Conservation (phyloP, 2,329 filamentous ascomycete species). For the Pyricularia sp. region DNA sequence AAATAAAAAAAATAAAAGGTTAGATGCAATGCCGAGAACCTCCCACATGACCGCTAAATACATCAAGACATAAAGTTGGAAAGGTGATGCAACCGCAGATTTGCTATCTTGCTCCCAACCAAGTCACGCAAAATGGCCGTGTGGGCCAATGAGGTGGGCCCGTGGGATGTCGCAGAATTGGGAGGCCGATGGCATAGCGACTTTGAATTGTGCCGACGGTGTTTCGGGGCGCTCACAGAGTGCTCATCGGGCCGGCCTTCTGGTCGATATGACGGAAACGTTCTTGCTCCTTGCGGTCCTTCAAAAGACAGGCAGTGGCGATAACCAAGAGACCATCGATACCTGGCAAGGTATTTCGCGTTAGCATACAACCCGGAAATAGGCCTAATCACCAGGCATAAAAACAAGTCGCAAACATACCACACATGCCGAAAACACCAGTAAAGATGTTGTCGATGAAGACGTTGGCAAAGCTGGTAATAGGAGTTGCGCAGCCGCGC, state of each 20-base stretch:
- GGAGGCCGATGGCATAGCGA: background rate
- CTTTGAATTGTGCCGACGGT: background rate
- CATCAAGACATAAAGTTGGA: background rate
- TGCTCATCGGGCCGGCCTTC: slow-evolving; percentile 45
- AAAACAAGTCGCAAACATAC: slow-evolving; percentile 13
- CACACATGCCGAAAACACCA: slow-evolving; percentile 66
- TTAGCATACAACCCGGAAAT: slow-evolving; percentile 6
- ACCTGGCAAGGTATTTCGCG: slow-evolving; percentile 13
- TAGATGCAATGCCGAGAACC: background rate
- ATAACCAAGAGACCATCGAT: slow-evolving; percentile 57
- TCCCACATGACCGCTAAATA: background rate
- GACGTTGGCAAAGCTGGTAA: slow-evolving; percentile 55
- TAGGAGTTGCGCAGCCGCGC: slow-evolving; percentile 54
- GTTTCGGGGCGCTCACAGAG: background rate
- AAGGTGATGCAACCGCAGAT: background rate
- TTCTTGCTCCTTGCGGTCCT: slow-evolving; percentile 68
- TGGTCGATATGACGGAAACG: slow-evolving; percentile 71
- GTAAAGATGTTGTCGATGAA: slow-evolving; percentile 70
- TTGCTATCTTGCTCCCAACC: background rate
- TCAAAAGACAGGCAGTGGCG: slow-evolving; percentile 61
- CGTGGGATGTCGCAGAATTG: background rate
- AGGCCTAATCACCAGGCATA: too few species aligned
- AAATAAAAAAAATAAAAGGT: background rate
- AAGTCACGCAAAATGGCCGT: background rate
- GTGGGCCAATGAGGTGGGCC: background rate